Evolutionary conservation across 495 filamentous ascomycete genomes (phyloP).

Genomic region (Aspergillus hancockii): DNA sequence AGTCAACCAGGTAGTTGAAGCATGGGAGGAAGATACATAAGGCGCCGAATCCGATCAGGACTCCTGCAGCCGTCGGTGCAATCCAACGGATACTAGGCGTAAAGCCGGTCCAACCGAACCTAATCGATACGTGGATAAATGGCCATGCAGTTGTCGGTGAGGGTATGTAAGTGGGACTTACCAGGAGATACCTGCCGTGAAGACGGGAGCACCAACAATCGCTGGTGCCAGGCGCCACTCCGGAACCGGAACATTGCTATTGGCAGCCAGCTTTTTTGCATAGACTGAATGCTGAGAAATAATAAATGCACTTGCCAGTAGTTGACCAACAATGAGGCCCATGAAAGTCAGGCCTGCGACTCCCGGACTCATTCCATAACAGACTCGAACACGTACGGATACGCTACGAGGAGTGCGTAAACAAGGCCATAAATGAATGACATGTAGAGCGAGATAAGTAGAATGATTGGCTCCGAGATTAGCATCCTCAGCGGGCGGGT

Average conservation of each 20-base stretch:
- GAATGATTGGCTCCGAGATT: slow-evolving; percentile 35
- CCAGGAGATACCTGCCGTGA: slow-evolving; percentile 58
- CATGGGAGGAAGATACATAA: slow-evolving; percentile 26
- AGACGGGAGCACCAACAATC: slow-evolving; percentile 50
- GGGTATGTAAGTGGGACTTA: slow-evolving; percentile 47
- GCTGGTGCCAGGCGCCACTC: slow-evolving; percentile 35
- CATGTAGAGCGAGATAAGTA: slow-evolving; percentile 35
- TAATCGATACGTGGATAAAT: too few relatives aligned
- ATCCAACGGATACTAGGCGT: slow-evolving; percentile 25
- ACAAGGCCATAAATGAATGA: slow-evolving; percentile 32
- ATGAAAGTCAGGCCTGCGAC: slow-evolving; percentile 23
- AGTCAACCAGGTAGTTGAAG: slow-evolving; percentile 31
- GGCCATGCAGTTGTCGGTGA: slow-evolving; percentile 76
- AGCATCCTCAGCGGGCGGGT: slow-evolving; percentile 34
- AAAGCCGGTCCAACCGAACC: slow-evolving; percentile 35
- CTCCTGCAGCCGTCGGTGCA: slow-evolving; percentile 19
- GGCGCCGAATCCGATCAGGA: slow-evolving; percentile 23
- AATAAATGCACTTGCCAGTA: slow-evolving; percentile 40
- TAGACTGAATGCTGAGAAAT: slow-evolving; percentile 60
- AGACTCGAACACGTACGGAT: slow-evolving; percentile 25
- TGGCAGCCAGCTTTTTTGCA: slow-evolving; percentile 62
- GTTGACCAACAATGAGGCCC: slow-evolving; percentile 24
- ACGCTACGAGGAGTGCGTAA: slow-evolving; percentile 35
- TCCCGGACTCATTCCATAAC: slow-evolving; percentile 23
- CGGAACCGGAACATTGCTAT: slow-evolving; percentile 62